Evolutionary conservation across 2,329 filamentous ascomycete genomes (phyloP).

Genomic region (Curvularia verruculosa): DNA sequence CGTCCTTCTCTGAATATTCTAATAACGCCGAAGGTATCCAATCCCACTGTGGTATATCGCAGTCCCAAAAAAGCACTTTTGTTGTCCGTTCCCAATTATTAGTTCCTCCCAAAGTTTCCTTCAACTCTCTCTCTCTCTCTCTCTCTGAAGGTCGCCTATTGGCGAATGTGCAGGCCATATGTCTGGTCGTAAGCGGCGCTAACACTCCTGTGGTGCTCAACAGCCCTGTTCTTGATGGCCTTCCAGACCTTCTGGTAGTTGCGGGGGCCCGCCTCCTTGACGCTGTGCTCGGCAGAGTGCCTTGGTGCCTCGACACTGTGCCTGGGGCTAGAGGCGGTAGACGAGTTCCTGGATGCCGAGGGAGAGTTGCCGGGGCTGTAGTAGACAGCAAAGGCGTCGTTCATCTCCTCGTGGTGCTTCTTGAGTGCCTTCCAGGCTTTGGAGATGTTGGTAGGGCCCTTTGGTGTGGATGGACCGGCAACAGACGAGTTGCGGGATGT

Average conservation of each 20-base stretch:
- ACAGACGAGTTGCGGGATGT: slow-evolving; percentile 30
- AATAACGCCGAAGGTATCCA: neutral
- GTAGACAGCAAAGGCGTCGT: slow-evolving; percentile 36
- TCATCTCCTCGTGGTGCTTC: slow-evolving; percentile 41
- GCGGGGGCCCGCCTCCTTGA: slow-evolving; percentile 13
- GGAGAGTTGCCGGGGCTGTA: slow-evolving; percentile 28
- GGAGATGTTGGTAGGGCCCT: slow-evolving; percentile 26
- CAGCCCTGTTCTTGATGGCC: slow-evolving; percentile 35
- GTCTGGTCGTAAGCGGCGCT: slow-evolving; percentile 30
- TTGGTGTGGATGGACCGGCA: slow-evolving; percentile 18
- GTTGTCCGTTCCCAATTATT: neutral
- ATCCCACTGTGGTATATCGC: slow-evolving; percentile 12
- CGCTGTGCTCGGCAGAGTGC: slow-evolving; percentile 11
- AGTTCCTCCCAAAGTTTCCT: neutral
- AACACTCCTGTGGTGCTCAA: slow-evolving; percentile 40
- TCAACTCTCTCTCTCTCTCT: no score
- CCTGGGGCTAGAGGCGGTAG: slow-evolving; percentile 18
- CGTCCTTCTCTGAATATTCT: neutral
- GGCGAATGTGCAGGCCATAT: slow-evolving; percentile 16
- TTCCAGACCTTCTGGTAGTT: slow-evolving; percentile 36
- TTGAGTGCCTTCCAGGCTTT: slow-evolving; percentile 41
- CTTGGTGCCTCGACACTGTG: slow-evolving; percentile 22
- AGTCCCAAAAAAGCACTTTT: slow-evolving; percentile 14
- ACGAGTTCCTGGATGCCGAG: slow-evolving; percentile 18
- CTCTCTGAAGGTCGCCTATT: neutral